Conservation (phyloP, 306 rosid genomes). For the Prunus fruticosa region DNA sequence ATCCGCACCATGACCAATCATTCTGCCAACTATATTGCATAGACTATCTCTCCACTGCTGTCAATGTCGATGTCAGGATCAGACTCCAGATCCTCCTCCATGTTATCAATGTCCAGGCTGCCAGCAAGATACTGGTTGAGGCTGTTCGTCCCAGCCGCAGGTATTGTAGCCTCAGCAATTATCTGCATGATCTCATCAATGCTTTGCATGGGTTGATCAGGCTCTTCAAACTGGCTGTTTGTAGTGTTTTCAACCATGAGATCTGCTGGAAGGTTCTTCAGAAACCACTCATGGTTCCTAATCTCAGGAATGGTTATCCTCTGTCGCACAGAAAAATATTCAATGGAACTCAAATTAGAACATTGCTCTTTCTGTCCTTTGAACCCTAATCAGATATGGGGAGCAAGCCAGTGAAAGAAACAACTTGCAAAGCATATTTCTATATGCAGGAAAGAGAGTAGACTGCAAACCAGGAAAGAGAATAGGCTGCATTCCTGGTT, state of each 20-base stretch:
- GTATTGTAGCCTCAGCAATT: constrained; percentile 76
- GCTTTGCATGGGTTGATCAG: constrained; percentile 89
- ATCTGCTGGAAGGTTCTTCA: constrained; percentile 85
- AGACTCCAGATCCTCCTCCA: constrained; percentile 81
- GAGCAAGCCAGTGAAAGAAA: constrained; percentile 2
- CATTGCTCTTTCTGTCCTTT: constrained; percentile 5
- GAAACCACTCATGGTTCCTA: constrained; percentile 87
- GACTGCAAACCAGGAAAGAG: too few species aligned
- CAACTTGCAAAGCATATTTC: not conserved
- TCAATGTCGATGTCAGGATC: constrained; percentile 87
- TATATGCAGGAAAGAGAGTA: too few species aligned
- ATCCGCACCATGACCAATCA: not conserved
- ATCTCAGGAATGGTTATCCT: constrained; percentile 89
- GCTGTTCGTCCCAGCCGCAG: constrained; percentile 66
- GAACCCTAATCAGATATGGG: not conserved
- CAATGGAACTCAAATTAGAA: constrained; percentile 19
- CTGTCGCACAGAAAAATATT: constrained; percentile 39
- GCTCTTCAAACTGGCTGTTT: constrained; percentile 65
- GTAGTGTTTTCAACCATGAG: constrained; percentile 55
- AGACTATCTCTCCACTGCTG: constrained; percentile 90
- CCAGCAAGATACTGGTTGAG: constrained; percentile 73
- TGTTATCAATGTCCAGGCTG: constrained; percentile 86
- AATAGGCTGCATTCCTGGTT: too few species aligned
- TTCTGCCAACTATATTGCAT: constrained; percentile 59
- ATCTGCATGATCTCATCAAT: constrained; percentile 87